Base-by-base conservation (phyloP, 1,284 basidiomycete species). In the Polyporus tsugae region DNA sequence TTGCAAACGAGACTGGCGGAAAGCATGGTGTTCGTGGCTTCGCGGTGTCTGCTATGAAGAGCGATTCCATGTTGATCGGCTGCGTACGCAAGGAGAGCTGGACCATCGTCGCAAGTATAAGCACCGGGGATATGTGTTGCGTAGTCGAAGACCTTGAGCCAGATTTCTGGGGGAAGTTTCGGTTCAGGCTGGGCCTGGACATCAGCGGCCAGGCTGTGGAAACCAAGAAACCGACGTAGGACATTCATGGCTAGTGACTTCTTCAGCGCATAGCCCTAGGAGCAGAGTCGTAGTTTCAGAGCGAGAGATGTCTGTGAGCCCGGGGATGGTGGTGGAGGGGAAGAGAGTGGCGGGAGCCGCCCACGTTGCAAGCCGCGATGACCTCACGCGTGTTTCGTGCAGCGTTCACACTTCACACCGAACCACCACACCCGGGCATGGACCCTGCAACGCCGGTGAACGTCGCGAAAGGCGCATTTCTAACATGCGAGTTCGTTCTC, bases 401-500 rank as follows among this genome's bases (percentile, higher is more conserved):
- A 29, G 29, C 46, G 46, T 22, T 49, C 46, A 49, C 46, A n/a
- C 60, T 62, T 44, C n/a, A 42, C 41, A 10, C 22, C 42, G 36
- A 60, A 36, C 2, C 17, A 39, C n/a, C 39, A 58, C 52, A 44
- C 9, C 36, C 36, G 19, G n/a, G 49, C 49, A 82, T 82, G 80
- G 77, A 80, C 57, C 77, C 78, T 44, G 81, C 83, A 52, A 82
- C 86, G 64, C 80, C 85, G 46, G 77, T 82, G 57, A 85, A 83
- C 33, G 82, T 92, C 59, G 81, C 85, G 35, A 81, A 84, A 67
- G 88, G 89, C 65, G 86, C 89, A 53, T 73, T 86, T 69, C 78
- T 84, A 80, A 88, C 89, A 90, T 92, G 91, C 90, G 85, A 91
- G 91, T 91, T 86, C 87, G 87, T 91, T 86, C 81, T 82, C 76